phyloP scores from a whole-genome alignment of 2,329 filamentous ascomycete genomes.

The Tothia fuscella region DNA sequence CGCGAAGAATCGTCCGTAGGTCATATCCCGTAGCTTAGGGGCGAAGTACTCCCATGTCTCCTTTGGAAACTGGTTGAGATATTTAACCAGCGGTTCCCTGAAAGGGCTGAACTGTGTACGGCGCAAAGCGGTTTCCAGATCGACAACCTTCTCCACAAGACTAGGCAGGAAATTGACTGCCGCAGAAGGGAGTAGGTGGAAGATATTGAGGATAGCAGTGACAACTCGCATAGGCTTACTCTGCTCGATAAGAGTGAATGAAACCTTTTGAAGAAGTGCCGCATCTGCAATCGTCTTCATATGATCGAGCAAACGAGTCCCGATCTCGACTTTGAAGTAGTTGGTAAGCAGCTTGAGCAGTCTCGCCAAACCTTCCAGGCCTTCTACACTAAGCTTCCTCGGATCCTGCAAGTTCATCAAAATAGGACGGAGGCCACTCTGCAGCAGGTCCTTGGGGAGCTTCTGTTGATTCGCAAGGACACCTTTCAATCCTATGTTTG shows the following conservation, averaged over 20 bases:
- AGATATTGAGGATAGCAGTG: slow-evolving; percentile 89
- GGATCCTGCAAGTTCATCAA: slow-evolving; percentile 91
- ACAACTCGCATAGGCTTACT: slow-evolving; percentile 89
- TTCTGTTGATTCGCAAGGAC: slow-evolving; percentile 84
- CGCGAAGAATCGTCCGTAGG: slow-evolving; percentile 81
- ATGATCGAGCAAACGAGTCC: slow-evolving; percentile 82
- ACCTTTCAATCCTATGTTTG: slow-evolving; percentile 78
- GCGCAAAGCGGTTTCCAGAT: slow-evolving; percentile 72
- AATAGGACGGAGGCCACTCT: slow-evolving; percentile 89
- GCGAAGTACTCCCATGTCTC: slow-evolving; percentile 75
- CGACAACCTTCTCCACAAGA: slow-evolving; percentile 79
- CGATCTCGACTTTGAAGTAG: slow-evolving; percentile 99
- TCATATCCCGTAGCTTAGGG: slow-evolving; percentile 69
- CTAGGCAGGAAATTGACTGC: slow-evolving; percentile 85
- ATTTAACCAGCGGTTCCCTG: slow-evolving; percentile 78
- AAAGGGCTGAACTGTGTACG: slow-evolving; percentile 88
- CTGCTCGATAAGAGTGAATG: slow-evolving; percentile 90
- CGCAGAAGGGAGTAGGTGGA: slow-evolving; percentile 83
- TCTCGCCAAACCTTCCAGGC: slow-evolving; percentile 80
- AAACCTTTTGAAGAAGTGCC: slow-evolving; percentile 70
- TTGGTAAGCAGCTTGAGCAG: slow-evolving; percentile 86
- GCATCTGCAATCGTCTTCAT: slow-evolving; percentile 83
- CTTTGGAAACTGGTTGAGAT: slow-evolving; percentile 82
- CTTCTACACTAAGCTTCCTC: slow-evolving; percentile 76
- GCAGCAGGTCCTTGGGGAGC: slow-evolving; percentile 85